Base-by-base conservation (phyloP, 2,329 filamentous ascomycete species). In the Colletotrichum sansevieriae region DNA sequence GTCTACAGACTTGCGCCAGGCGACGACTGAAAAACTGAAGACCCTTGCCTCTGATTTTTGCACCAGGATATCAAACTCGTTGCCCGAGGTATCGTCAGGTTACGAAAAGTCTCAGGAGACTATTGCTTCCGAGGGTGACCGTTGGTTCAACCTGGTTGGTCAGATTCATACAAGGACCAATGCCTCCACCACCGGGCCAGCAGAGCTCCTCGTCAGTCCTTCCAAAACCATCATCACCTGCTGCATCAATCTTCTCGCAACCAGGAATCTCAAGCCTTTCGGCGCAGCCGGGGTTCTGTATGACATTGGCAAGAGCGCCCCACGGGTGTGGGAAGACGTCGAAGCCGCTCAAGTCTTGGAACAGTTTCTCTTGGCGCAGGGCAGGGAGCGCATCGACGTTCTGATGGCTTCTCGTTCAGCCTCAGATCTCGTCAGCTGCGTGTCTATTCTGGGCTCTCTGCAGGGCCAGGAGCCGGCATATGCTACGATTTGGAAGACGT, bases 41-140 rank as follows among this genome's bases (percentile, higher is more conserved):
- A 82, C 82, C 2, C 78, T 94, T n/a, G 87, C 88, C 0, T 81
- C 87, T 1, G 77, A 84, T 0, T 80, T 97, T n/a, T 83, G 90
- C 29, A 83, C 88, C 37, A 85, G 87, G 43, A 89, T 97, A 65
- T 90, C 90, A 62, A 87, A 88, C 6, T 97, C 94, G 0, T 85
- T 93, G 5, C 94, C 95, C 1, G 94, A 95, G 75, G 90, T 95
- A 64, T 94, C 94, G 0, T 91, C 91, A 70, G 92, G 94, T 18
- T 92, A 92, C 72, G 85, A 87, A 29, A 84, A 85, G 47, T 97
- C 93, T 0, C 94, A 97, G 76, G 85, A 88, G 58, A 83, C 83
- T 46, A 84, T 97, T 29, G 87, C 88, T 10, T 84, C 89, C 7
- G 87, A 92, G 73, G 90, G 90, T 0, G 83, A 84, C 52, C 89